Evolutionary conservation across 2,329 filamentous ascomycete species (phyloP), one percentile per base, ranked within the genome.

Genomic region (Hymenoscyphus infarciens): DNA sequence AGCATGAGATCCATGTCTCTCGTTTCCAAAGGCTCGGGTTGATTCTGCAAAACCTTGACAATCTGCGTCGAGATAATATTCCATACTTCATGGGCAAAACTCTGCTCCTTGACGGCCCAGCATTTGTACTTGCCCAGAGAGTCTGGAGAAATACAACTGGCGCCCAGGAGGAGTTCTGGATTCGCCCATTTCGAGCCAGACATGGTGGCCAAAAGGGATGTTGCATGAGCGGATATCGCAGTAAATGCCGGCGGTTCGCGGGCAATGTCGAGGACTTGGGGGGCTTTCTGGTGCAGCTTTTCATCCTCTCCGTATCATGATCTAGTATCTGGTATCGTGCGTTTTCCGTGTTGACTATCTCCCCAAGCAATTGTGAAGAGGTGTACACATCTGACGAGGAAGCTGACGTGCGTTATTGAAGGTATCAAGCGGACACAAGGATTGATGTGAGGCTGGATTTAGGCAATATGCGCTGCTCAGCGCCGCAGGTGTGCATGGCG

Each of bases 31-130:
- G 61, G 29, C n/a, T 63, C 61, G 13, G 35, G 19, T 35, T 67
- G 62, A 16, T 67, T 57, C 22, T 65, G 45, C 13, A 68, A 42
- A 2, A 67, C 60, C 22, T 29, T 42, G 15, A 61, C 55, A 25
- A 67, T 67, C 2, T 38, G 49, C n/a, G 33, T 58, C 2, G 59
- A 62, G 15, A 67, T 49, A 5, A 3, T 13, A 10, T 59, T 66
- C 67, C 67, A 68, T 35, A 64, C 49, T 31, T 57, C 33, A 49
- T 67, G 64, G 1, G 65, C 67, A 10, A 63, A 62, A 56, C 67
- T 68, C 15, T 65, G 57, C 13, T 66, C 66, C 49, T 64, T 65
- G 35, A 68, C 5, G 15, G 49, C 27, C 67, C 67, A 68, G 54
- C 60, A 64, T 19, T 63, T 66, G 56, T 63, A 61, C 27, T 33